Evolutionary conservation across 2,329 filamentous ascomycete species (phyloP).

Genomic region (Alternaria triticina): DNA sequence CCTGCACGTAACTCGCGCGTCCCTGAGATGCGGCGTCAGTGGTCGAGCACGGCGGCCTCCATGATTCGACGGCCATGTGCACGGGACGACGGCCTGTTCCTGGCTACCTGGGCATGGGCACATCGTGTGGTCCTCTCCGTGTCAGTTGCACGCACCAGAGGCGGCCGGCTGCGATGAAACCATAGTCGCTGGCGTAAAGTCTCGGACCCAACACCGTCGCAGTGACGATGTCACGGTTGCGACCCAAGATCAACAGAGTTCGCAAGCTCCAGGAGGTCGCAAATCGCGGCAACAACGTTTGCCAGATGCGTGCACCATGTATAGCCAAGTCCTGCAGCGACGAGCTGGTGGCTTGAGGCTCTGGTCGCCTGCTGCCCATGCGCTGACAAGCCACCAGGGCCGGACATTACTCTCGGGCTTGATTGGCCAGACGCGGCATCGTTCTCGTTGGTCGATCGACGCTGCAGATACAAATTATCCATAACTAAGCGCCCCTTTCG

Average conservation of each 20-base stretch:
- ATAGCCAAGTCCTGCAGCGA: slow-evolving; percentile 15
- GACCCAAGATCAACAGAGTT: not conserved
- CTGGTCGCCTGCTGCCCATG: slow-evolving; percentile 31
- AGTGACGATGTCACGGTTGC: slow-evolving; percentile 1
- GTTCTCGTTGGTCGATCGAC: slow-evolving; percentile 19
- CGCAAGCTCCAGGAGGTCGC: not conserved
- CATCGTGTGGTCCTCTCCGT: slow-evolving; percentile 25
- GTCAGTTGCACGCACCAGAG: slow-evolving; percentile 30
- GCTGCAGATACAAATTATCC: slow-evolving; percentile 11
- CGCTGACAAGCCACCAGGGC: slow-evolving; percentile 27
- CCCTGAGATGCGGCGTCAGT: slow-evolving; percentile 41
- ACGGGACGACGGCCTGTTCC: slow-evolving; percentile 39
- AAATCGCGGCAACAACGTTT: slow-evolving; percentile 1
- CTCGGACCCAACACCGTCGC: slow-evolving; percentile 40
- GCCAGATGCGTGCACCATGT: not conserved
- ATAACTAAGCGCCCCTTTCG: slow-evolving; percentile 18
- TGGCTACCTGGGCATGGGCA: slow-evolving; percentile 2
- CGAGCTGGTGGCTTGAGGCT: slow-evolving; percentile 22
- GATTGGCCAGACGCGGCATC: slow-evolving; percentile 19
- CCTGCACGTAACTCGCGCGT: slow-evolving; percentile 40
- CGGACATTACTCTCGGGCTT: slow-evolving; percentile 17
- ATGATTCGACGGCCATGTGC: slow-evolving; percentile 42
- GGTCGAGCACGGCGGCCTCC: slow-evolving; percentile 23
- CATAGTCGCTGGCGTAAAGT: slow-evolving; percentile 24
- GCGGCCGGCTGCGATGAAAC: slow-evolving; percentile 37